phyloP scores from a whole-genome alignment of 1,284 basidiomycete genomes.

The Phylloporus sp. region DNA sequence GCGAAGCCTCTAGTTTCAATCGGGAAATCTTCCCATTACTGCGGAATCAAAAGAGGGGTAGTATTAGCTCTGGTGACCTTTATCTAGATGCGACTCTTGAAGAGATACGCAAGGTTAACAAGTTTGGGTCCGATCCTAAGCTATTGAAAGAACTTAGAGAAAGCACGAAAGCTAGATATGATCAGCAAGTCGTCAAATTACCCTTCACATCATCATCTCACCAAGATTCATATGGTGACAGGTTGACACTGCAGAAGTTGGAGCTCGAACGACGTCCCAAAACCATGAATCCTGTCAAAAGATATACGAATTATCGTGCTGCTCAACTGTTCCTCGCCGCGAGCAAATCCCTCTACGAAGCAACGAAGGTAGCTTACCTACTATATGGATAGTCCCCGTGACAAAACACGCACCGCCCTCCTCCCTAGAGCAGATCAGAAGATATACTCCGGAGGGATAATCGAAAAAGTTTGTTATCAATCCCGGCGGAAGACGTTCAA shows the following conservation, averaged over 20 bases:
- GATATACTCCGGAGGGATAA: conserved; percentile 5
- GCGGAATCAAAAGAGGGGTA: neutral
- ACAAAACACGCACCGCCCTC: neutral
- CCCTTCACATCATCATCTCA: neutral
- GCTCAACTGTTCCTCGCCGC: neutral
- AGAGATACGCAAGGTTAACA: conserved; percentile 13
- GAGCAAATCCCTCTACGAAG: neutral
- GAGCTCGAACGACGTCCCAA: neutral
- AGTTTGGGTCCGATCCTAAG: neutral
- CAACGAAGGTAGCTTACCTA: neutral
- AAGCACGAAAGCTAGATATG: conserved; percentile 3
- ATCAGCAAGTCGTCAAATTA: neutral
- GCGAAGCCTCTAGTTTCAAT: conserved; percentile 8
- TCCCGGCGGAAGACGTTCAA: conserved; percentile 2
- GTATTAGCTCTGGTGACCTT: neutral
- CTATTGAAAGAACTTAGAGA: neutral
- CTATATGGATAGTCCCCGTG: neutral
- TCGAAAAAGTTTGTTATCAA: conserved; percentile 11
- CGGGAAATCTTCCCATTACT: conserved; percentile 5
- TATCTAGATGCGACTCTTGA: conserved; percentile 17
- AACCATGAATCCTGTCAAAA: neutral
- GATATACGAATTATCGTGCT: neutral
- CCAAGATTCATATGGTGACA: neutral
- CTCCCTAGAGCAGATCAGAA: conserved; percentile 11
- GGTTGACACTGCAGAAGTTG: neutral